A percentile compares a stretch with the other conserved stretches of the same genome.
Evolutionary conservation across 148 eudicot species (phyloP).

Genomic region (Camellia sinensis): DNA sequence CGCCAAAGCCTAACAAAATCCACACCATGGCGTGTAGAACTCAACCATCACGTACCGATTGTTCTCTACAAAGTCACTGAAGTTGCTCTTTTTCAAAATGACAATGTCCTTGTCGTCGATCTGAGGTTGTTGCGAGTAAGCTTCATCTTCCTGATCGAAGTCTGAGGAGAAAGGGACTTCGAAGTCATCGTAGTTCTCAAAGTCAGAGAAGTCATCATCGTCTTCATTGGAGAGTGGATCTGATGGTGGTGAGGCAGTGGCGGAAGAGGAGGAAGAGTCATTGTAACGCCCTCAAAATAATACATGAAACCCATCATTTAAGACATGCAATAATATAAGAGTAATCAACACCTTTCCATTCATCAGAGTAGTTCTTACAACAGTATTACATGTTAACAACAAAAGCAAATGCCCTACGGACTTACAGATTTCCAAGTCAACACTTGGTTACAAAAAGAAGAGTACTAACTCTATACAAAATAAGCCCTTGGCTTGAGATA

Average conservation of each 20-base stretch:
- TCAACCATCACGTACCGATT: constrained; percentile 86
- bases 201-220: constrained; percentile 24
- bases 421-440: too few species aligned
- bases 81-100: constrained; percentile 67
- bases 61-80: constrained; percentile 60
- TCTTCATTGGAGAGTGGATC: constrained; percentile 28
- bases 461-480: too few species aligned
- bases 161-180: constrained; percentile 25
- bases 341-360: too few species aligned
- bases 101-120: constrained; percentile 80
- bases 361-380: too few species aligned
- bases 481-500: too few species aligned
- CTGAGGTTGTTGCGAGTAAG: constrained; percentile 19
- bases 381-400: too few species aligned
- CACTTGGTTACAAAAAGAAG: too few species aligned
- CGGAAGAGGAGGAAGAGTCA: too few species aligned
- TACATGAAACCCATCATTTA: too few species aligned
- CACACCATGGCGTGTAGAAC: constrained; percentile 98
- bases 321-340: too few species aligned
- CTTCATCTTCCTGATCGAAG: constrained; percentile 9
- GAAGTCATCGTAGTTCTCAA: constrained; percentile 44
- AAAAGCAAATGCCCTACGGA: too few species aligned
- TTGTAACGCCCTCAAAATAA: too few species aligned
- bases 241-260: constrained; percentile 7
- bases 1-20: constrained; percentile 69